Evolutionary conservation across 176 grass and related monocot species (phyloP).

Genomic region (Typha latifolia): DNA sequence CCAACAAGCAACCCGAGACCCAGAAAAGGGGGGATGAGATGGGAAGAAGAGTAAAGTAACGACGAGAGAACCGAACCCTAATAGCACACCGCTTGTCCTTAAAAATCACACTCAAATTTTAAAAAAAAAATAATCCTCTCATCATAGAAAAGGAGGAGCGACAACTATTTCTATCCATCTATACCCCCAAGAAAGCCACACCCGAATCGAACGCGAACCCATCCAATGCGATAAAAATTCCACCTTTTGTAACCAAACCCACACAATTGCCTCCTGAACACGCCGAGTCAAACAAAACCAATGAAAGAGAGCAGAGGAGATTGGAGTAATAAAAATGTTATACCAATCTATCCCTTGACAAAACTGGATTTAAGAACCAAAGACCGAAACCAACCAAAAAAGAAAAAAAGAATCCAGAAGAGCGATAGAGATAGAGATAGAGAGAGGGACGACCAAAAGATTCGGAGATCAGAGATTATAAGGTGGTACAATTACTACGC

Average conservation of each 20-base stretch:
- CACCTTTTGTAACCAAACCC: background rate
- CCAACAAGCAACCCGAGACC: background rate
- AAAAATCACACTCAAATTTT: conserved; percentile 5
- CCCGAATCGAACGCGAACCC: conserved; percentile 9
- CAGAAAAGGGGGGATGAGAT: background rate
- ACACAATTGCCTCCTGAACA: background rate
- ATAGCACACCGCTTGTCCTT: background rate
- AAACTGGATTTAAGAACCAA: background rate
- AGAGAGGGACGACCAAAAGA: background rate
- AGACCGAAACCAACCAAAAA: background rate
- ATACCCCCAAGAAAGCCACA: conserved; percentile 1
- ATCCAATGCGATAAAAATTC: background rate
- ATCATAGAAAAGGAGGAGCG: background rate
- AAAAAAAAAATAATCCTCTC: background rate
- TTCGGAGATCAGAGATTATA: too few species aligned
- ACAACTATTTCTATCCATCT: background rate
- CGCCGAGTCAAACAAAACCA: background rate
- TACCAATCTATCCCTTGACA: background rate
- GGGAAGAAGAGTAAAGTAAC: conserved; percentile 6
- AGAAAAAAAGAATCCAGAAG: background rate
- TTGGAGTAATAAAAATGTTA: background rate
- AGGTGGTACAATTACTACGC: background rate
- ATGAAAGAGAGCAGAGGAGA: background rate
- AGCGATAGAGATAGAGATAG: background rate
- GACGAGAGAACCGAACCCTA: background rate